Conservation (phyloP, 1,139 yeast species). For the Pichia sp. region DNA sequence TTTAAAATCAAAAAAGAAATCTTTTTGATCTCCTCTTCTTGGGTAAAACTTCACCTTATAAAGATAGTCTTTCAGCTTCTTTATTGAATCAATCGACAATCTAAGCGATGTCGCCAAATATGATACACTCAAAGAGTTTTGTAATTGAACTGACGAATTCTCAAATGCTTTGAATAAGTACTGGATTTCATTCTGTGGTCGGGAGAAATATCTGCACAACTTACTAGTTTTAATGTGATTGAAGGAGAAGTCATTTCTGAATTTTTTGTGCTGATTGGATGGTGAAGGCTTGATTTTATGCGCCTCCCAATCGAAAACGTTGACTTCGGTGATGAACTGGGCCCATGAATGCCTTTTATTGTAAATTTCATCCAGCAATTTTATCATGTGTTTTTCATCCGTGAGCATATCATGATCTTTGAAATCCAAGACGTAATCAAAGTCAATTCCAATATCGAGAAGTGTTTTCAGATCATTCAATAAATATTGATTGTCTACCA, state of each 20-base stretch:
- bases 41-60: conserved; percentile 1
- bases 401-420: not conserved
- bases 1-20: conserved; percentile 2
- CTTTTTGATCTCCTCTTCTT: not conserved
- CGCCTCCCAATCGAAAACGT: conserved; percentile 2
- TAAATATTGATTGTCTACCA: not conserved
- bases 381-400: not conserved
- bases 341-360: conserved; percentile 5
- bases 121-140: not conserved
- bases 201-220: not conserved
- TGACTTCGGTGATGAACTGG: not conserved
- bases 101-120: not conserved
- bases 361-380: conserved; percentile 9
- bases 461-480: conserved; percentile 1
- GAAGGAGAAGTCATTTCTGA: not conserved
- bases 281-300: not conserved
- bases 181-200: not conserved
- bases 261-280: too few relatives aligned
- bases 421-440: conserved; percentile 1
- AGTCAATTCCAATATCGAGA: not conserved
- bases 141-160: not conserved
- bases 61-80: too few relatives aligned
- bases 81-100: not conserved
- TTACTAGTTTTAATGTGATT: not conserved
- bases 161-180: not conserved